Conservation (phyloP, 1,284 basidiomycete genomes). For the Volvariella volvacea region DNA sequence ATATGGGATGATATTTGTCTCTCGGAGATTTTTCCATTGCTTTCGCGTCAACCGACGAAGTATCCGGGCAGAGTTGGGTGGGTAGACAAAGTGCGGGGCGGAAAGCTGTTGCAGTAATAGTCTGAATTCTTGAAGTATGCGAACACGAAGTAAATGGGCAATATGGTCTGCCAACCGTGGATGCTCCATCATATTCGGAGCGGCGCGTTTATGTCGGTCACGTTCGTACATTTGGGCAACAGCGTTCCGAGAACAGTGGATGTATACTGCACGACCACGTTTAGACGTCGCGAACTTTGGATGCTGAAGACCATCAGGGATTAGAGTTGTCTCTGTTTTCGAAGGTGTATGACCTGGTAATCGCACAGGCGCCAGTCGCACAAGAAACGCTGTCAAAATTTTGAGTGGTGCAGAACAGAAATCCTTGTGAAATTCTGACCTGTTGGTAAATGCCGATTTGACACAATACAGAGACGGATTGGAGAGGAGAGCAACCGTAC, state of each 20-base stretch:
- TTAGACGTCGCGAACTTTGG: constrained; percentile 44
- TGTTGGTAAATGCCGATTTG: constrained; percentile 45
- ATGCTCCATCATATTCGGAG: constrained; percentile 23
- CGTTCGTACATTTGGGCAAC: constrained; percentile 27
- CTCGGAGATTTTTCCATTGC: constrained; percentile 48
- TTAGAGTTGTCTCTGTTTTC: constrained; percentile 21
- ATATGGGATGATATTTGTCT: constrained; percentile 40
- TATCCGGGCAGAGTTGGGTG: constrained; percentile 18
- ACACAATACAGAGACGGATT: constrained; percentile 46
- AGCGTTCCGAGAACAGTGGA: constrained; percentile 49
- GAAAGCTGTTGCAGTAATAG: constrained; percentile 40
- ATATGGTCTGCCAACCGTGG: constrained; percentile 45
- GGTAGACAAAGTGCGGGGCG: too few relatives aligned
- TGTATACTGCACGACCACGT: constrained; percentile 40
- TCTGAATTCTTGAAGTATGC: constrained; percentile 67
- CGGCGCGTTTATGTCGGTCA: constrained; percentile 24
- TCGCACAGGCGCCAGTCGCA: constrained; percentile 49
- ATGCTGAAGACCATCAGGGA: constrained; percentile 68
- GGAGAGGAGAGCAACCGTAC: constrained; percentile 69
- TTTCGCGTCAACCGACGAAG: constrained; percentile 55
- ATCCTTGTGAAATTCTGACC: constrained; percentile 30
- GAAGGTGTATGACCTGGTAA: constrained; percentile 23
- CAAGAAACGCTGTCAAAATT: constrained; percentile 48
- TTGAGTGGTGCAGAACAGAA: not conserved
- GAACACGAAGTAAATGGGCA: constrained; percentile 56